A percentile compares a stretch with the other conserved stretches of the same genome.
phyloP scores from a whole-genome alignment of 169 alveolate species.

The Plasmodium ovale region DNA sequence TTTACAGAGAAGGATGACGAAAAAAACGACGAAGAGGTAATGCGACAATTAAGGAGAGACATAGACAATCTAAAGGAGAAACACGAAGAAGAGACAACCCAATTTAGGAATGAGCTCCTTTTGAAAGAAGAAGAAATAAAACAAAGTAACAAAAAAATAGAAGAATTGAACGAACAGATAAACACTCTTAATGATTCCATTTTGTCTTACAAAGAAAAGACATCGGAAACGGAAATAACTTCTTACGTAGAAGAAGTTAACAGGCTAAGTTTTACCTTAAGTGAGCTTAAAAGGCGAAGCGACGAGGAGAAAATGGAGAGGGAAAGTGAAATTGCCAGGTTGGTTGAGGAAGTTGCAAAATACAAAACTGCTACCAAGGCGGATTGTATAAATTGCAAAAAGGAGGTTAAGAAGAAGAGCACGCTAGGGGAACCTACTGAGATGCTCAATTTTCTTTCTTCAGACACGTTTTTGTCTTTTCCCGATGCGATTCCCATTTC shows the following conservation, averaged over 20 bases:
- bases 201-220: background rate
- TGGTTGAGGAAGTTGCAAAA: constrained; percentile 8
- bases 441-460: too few relatives aligned
- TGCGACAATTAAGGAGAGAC: background rate
- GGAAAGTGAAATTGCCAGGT: background rate
- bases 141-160: constrained; percentile 16
- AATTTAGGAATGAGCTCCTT: background rate
- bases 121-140: constrained; percentile 33
- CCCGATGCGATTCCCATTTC: too few relatives aligned
- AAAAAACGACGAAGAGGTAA: background rate
- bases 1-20: background rate
- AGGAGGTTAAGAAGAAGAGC: background rate
- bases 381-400: background rate
- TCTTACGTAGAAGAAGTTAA: constrained; percentile 7
- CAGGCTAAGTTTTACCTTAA: background rate
- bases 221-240: background rate
- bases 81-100: background rate
- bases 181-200: constrained; percentile 18
- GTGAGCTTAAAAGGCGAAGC: constrained; percentile 6
- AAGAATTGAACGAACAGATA: constrained; percentile 17
- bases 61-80: background rate
- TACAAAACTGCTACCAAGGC: background rate
- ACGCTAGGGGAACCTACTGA: background rate
- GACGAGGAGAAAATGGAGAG: constrained; percentile 20
- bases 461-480: too few relatives aligned